Evolutionary conservation across 176 grass and related monocot species (phyloP).

Genomic region (Oropetium thomaeum): DNA sequence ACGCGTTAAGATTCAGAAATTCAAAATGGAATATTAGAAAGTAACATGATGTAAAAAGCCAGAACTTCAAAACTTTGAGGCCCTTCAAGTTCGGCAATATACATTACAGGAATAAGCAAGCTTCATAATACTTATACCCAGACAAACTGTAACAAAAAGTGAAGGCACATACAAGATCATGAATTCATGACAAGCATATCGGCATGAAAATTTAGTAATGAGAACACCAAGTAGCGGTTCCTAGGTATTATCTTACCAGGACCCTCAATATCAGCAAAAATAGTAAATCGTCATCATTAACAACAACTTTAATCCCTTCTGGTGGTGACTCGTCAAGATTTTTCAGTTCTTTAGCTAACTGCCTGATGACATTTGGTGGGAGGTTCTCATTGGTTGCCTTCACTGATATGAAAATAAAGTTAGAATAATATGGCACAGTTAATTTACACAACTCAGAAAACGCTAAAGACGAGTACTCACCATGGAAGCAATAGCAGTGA

Average conservation of each 20-base stretch:
- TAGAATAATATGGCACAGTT: not conserved
- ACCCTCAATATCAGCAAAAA: conserved; percentile 94
- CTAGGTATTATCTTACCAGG: conserved; percentile 43
- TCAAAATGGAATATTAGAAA: not conserved
- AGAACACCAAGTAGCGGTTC: not conserved
- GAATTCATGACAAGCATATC: too few relatives aligned
- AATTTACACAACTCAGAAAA: not conserved
- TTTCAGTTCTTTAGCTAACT: conserved; percentile 97
- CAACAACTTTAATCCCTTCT: conserved; percentile 90
- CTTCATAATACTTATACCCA: not conserved
- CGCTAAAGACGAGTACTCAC: conserved; percentile 13
- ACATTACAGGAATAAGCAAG: not conserved
- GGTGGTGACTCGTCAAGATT: conserved; percentile 89
- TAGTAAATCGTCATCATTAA: conserved; percentile 97
- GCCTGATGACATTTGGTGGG: conserved; percentile 86
- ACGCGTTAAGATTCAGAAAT: not conserved
- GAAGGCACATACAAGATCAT: not conserved
- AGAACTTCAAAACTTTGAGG: not conserved
- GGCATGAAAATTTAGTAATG: not conserved
- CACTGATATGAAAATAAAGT: conserved; percentile 12
- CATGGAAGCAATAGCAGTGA: conserved; percentile 39
- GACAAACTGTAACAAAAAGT: not conserved
- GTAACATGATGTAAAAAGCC: not conserved
- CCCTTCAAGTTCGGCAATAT: not conserved
- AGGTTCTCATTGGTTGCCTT: conserved; percentile 96